Evolutionary conservation across 371 early-diverging fungal species (phyloP).

Genomic region (Mortierella sp.): DNA sequence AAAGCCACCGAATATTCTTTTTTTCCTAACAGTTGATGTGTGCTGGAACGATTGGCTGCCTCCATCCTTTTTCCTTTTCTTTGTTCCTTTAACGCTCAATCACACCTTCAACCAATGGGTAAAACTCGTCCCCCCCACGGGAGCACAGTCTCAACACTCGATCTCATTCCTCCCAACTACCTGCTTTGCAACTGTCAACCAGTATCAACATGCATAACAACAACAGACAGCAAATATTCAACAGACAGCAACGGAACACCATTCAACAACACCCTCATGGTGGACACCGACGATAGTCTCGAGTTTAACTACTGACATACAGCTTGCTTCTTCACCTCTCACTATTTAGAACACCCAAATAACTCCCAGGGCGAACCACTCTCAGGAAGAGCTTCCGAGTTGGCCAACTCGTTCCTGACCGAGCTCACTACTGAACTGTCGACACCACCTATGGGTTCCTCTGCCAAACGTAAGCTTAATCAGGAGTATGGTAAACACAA

Average conservation of each 20-base stretch:
- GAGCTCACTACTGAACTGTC: slow-evolving; percentile 46
- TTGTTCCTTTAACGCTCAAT: not conserved
- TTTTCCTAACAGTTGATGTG: not conserved
- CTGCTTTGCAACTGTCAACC: not conserved
- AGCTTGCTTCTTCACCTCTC: not conserved
- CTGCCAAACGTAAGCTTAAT: slow-evolving; percentile 35
- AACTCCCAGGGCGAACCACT: slow-evolving; percentile 45
- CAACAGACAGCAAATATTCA: not conserved
- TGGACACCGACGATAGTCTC: not conserved
- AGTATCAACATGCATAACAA: not conserved
- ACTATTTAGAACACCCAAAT: slow-evolving; percentile 35
- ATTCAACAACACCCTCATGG: not conserved
- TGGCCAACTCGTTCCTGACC: slow-evolving; percentile 54
- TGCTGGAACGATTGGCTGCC: not conserved
- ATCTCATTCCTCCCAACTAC: not conserved
- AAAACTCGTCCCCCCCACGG: not conserved
- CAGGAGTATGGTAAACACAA: not conserved
- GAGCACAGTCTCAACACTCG: not conserved
- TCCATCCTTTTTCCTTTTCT: not conserved
- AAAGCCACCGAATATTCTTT: slow-evolving; percentile 2
- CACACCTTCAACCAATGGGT: not conserved
- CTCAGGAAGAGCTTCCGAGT: slow-evolving; percentile 53
- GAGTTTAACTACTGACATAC: not conserved
- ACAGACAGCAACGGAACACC: not conserved
- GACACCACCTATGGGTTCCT: slow-evolving; percentile 29